Conservation (phyloP, 2,329 filamentous ascomycete genomes). For the Nemania abortiva region DNA sequence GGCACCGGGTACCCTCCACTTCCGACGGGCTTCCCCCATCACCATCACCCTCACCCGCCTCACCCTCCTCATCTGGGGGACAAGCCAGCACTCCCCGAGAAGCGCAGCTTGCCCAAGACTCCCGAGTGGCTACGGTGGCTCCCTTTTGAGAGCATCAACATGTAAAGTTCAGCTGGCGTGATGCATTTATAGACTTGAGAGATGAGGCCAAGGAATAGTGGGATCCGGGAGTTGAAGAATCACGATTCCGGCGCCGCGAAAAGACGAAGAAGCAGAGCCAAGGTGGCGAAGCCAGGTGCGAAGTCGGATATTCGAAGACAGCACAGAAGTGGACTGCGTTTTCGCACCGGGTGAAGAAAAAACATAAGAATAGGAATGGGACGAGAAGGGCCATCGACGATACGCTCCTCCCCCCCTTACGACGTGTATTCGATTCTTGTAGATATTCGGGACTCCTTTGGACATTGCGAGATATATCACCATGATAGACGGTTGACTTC, state of each 20-base stretch:
- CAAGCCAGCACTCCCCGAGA: background rate
- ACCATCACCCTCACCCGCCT: slow-evolving; percentile 7
- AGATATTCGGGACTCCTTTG: slow-evolving; percentile 29
- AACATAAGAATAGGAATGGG: slow-evolving; percentile 1
- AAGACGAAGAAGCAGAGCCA: background rate
- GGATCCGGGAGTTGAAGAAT: slow-evolving; percentile 1
- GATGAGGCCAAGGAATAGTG: slow-evolving; percentile 13
- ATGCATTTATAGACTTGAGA: background rate
- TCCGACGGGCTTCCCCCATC: background rate
- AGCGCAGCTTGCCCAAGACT: slow-evolving; percentile 14
- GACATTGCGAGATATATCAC: background rate
- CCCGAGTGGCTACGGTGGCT: slow-evolving; percentile 37
- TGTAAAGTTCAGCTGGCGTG: too few relatives aligned
- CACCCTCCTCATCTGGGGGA: background rate
- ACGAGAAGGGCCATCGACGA: background rate
- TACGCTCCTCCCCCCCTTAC: background rate
- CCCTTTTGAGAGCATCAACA: slow-evolving; percentile 35
- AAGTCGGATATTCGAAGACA: background rate
- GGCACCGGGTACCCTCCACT: background rate
- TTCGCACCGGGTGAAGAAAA: background rate
- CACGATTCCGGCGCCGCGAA: slow-evolving; percentile 8
- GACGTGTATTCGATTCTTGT: slow-evolving; percentile 39
- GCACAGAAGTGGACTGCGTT: background rate
- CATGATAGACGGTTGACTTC: background rate
- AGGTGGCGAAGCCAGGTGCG: background rate